Conservation (phyloP, 768 basidiomycete genomes). For the Pisolithus marmoratus region DNA sequence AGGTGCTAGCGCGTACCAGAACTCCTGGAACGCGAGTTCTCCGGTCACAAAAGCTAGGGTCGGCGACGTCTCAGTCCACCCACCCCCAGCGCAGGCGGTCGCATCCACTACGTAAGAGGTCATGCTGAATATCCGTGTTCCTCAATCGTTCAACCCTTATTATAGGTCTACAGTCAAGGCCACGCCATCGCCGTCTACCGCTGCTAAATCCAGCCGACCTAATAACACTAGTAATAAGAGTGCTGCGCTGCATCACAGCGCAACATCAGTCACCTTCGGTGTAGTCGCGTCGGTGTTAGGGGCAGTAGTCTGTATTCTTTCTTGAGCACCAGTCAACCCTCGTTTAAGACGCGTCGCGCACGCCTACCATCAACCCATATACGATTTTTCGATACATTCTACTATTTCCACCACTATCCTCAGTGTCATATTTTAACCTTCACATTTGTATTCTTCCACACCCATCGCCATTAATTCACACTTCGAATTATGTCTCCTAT, state of each 20-base stretch:
- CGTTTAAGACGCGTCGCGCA: not conserved
- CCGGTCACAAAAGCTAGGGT: slow-evolving; percentile 21
- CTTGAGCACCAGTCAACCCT: slow-evolving; percentile 8
- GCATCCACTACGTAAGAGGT: not conserved
- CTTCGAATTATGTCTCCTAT: not conserved
- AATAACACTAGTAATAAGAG: slow-evolving; percentile 30
- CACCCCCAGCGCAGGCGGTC: slow-evolving; percentile 6
- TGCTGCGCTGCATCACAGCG: slow-evolving; percentile 21
- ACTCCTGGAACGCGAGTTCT: slow-evolving; percentile 31
- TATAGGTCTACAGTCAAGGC: too few species aligned
- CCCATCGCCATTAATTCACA: not conserved
- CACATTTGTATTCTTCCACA: not conserved
- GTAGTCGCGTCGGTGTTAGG: slow-evolving; percentile 19
- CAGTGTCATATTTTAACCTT: not conserved
- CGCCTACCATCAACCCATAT: slow-evolving; percentile 12
- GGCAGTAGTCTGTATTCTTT: slow-evolving; percentile 16
- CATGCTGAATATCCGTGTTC: not conserved
- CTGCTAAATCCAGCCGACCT: slow-evolving; percentile 3
- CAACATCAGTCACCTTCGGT: slow-evolving; percentile 17
- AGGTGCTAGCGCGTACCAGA: slow-evolving; percentile 41
- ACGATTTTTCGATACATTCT: not conserved
- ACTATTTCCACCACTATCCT: not conserved
- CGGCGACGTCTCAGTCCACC: slow-evolving; percentile 13
- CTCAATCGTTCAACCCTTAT: not conserved
- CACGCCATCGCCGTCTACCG: too few species aligned